Evolutionary conservation across 2,329 filamentous ascomycete genomes (phyloP).

Genomic region (Dryadomyces quercus-mongolicae): DNA sequence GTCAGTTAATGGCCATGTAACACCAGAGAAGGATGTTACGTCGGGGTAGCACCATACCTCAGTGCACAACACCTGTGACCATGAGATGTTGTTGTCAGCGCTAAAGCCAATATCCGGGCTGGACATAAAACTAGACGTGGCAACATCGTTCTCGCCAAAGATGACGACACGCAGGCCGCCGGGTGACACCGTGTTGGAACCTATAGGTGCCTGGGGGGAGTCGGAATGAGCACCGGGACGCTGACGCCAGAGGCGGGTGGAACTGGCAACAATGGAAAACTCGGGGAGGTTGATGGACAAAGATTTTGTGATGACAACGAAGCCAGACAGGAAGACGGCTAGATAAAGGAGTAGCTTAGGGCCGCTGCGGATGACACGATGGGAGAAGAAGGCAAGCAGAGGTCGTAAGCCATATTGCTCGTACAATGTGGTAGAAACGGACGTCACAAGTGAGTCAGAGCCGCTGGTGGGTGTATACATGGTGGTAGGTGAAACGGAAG

Average conservation of each 20-base stretch:
- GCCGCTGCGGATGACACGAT: conserved; percentile 16
- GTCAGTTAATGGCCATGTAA: conserved; percentile 3
- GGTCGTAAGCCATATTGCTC: conserved; percentile 3
- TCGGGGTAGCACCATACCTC: conserved; percentile 24
- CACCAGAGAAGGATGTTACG: neutral
- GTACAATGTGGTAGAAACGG: neutral
- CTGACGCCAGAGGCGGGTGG: conserved; percentile 11
- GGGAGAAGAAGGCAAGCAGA: conserved; percentile 18
- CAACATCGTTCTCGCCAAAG: conserved; percentile 37
- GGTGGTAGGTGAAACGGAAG: too few species aligned
- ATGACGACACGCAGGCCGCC: conserved; percentile 35
- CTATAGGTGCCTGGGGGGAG: neutral
- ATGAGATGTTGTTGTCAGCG: conserved; percentile 19
- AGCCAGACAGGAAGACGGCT: conserved; percentile 10
- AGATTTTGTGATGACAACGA: conserved; percentile 14
- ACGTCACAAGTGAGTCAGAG: neutral
- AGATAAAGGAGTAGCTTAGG: conserved; percentile 17
- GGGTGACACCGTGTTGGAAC: neutral
- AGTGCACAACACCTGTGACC: conserved; percentile 36
- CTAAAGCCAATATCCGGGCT: conserved; percentile 12
- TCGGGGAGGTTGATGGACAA: conserved; percentile 13
- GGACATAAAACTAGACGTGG: conserved; percentile 16
- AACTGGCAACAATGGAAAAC: conserved; percentile 9
- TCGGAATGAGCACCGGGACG: conserved; percentile 2
- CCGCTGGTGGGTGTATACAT: conserved; percentile 1